These are phyloP conservation scores for Magnusiomyces tetraspermus DNA, from an alignment of 1,139 yeast species.

Conservation along the genomic window DNA sequence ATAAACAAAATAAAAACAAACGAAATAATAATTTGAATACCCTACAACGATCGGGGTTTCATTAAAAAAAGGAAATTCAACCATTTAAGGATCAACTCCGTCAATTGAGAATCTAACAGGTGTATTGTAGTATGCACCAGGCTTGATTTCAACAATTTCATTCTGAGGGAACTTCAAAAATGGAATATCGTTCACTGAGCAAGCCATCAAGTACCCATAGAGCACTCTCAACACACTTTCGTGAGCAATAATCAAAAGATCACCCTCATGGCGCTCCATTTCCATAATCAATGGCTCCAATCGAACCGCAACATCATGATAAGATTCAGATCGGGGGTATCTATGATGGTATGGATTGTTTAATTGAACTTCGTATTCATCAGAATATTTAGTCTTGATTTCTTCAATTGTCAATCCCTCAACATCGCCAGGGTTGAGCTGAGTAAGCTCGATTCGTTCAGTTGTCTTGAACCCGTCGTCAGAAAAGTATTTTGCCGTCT, in stretches of 20 bases:
- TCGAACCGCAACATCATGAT: slow-evolving; percentile 90
- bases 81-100: slow-evolving; percentile 19
- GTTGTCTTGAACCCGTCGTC: slow-evolving; percentile 3
- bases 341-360: slow-evolving; percentile 89
- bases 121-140: slow-evolving; percentile 76
- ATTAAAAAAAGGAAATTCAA: too few relatives aligned
- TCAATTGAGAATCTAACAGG: slow-evolving; percentile 46
- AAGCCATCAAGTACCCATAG: slow-evolving; percentile 91
- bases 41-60: too few relatives aligned
- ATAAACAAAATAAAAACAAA: not conserved
- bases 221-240: slow-evolving; percentile 81
- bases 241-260: slow-evolving; percentile 83
- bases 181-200: slow-evolving; percentile 81
- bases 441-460: slow-evolving; percentile 40
- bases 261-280: slow-evolving; percentile 85
- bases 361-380: slow-evolving; percentile 54
- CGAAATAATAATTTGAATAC: not conserved
- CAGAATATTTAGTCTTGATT: slow-evolving; percentile 51
- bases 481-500: slow-evolving; percentile 62
- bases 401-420: slow-evolving; percentile 58
- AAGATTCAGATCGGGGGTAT: slow-evolving; percentile 86
- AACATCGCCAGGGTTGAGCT: slow-evolving; percentile 82
- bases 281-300: slow-evolving; percentile 88
- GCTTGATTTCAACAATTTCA: slow-evolving; percentile 78
- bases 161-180: slow-evolving; percentile 63